Percentiles rank a stretch among this genome's conserved stretches.
Conservation (phyloP, 164 flowering plant species). For the Magnolia officinalis region DNA sequence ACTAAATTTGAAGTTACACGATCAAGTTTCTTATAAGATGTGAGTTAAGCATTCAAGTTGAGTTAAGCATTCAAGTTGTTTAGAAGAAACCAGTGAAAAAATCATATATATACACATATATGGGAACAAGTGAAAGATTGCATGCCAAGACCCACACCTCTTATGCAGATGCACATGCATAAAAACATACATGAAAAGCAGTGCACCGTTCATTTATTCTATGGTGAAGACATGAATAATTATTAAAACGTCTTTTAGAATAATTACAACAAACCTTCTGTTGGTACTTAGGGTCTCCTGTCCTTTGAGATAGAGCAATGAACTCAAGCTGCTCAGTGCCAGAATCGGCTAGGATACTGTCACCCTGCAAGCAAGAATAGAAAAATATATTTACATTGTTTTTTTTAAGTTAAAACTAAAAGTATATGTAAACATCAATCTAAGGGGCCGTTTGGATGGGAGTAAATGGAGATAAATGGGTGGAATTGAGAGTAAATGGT, state of each 20-base stretch:
- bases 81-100: not conserved
- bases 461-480: too few species aligned
- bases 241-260: not conserved
- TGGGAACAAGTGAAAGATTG: not conserved
- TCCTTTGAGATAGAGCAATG: slow-evolving; percentile 95
- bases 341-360: slow-evolving; percentile 93
- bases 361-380: slow-evolving; percentile 43
- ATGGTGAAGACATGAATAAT: not conserved
- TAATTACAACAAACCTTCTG: slow-evolving; percentile 50
- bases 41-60: not conserved
- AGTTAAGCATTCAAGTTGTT: not conserved
- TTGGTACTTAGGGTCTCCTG: slow-evolving; percentile 90
- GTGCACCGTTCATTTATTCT: not conserved
- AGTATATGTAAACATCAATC: too few species aligned
- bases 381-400: not conserved
- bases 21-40: not conserved
- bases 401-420: too few species aligned
- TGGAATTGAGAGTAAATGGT: too few species aligned
- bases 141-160: not conserved
- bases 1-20: not conserved
- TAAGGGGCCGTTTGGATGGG: too few species aligned
- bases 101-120: too few species aligned
- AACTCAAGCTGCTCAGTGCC: slow-evolving; percentile 98
- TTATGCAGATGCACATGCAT: not conserved
- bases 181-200: not conserved